Evolutionary conservation across 371 early-diverging fungal genomes (phyloP), one percentile per base, ranked within the genome.

Genomic region (Quaeritorhiza haematococci): DNA sequence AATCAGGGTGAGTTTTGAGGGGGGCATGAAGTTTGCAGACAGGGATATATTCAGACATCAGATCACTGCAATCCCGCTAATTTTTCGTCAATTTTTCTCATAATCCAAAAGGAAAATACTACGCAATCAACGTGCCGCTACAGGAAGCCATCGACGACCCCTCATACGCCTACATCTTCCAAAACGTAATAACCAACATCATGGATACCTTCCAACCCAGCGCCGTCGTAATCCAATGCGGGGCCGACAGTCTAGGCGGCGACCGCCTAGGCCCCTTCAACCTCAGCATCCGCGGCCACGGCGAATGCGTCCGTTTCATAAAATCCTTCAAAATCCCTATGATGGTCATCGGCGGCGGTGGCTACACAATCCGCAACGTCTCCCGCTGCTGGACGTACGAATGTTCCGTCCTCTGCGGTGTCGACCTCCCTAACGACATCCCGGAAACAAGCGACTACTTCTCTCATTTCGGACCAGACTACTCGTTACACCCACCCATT

Each of bases 221-320:
- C 33, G 89, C 78, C 1, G 73, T 95, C 41, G 93, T 95, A 2
- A 61, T 94, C 41, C 96, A 96, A 71, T 93, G 94, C 63, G 94
- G 71, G 3, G 86, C 89, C 26, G 96, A 96, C 64, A 87, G 85
- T 58, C 61, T 96, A 27, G 87, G 86, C 0, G 83, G 76, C 0
- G 96, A 96, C 66, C 83, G 88, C 4, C 58, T 88, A 15, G 88
- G 88, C 42, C 66, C 68, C 33, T 87, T 86, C 67, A 89, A 89
- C 55, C 67, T 89, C 49, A 78, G 74, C 30, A 70, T 82, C 48
- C 53, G 59, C 17, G 77, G 74, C 3, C 77, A 76, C 24, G 71
- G 75, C 0, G 74, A 74, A n/a, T 84, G 80, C 61, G 82, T 72
- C 0, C 54, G 67, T 15, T 82, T 79, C 53, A 72, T 89, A 53